These are phyloP conservation scores for Tylopilus orsonianus DNA, from an alignment of 1,284 basidiomycete genomes.

Conservation along the genomic window DNA sequence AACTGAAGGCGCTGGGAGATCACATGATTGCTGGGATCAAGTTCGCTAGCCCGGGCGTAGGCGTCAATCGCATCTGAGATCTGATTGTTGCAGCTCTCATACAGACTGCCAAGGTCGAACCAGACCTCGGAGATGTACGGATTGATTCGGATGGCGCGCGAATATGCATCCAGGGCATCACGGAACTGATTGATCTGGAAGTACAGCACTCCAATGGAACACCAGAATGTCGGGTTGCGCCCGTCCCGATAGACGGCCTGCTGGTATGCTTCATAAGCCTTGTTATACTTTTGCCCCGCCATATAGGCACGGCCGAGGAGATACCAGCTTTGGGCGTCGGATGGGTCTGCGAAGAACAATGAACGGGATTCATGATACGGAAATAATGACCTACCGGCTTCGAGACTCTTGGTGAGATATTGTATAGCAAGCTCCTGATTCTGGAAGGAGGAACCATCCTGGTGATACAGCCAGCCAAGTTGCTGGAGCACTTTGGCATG, in stretches of 20 bases:
- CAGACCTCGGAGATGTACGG: slow-evolving; percentile 99
- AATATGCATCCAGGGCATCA: slow-evolving; percentile 97
- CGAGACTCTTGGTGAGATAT: slow-evolving; percentile 92
- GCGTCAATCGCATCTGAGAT: slow-evolving; percentile 98
- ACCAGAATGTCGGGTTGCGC: slow-evolving; percentile 99
- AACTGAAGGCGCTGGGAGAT: slow-evolving; percentile 80
- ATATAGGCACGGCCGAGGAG: slow-evolving; percentile 97
- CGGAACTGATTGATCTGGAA: slow-evolving; percentile 99
- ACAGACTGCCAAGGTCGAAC: slow-evolving; percentile 96
- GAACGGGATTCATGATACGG: not conserved
- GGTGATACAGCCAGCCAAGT: slow-evolving; percentile 97
- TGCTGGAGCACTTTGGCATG: slow-evolving; percentile 99
- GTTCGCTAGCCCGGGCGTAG: slow-evolving; percentile 88
- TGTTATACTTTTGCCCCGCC: slow-evolving; percentile 99
- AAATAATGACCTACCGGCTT: slow-evolving; percentile 66
- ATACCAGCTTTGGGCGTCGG: slow-evolving; percentile 98
- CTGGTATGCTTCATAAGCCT: slow-evolving; percentile 99
- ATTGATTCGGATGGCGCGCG: slow-evolving; percentile 96
- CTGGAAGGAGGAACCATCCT: slow-evolving; percentile 90
- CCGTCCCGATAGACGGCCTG: slow-evolving; percentile 99
- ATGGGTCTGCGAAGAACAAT: slow-evolving; percentile 61
- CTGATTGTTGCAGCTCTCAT: slow-evolving; percentile 99
- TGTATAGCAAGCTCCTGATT: slow-evolving; percentile 94
- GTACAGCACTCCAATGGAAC: slow-evolving; percentile 98
- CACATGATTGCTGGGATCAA: slow-evolving; percentile 78